A percentile compares a stretch with the other conserved stretches of the same genome.
These are phyloP conservation scores for Parietaria judaica DNA, from an alignment of 306 rosid genomes.

Conservation along the genomic window DNA sequence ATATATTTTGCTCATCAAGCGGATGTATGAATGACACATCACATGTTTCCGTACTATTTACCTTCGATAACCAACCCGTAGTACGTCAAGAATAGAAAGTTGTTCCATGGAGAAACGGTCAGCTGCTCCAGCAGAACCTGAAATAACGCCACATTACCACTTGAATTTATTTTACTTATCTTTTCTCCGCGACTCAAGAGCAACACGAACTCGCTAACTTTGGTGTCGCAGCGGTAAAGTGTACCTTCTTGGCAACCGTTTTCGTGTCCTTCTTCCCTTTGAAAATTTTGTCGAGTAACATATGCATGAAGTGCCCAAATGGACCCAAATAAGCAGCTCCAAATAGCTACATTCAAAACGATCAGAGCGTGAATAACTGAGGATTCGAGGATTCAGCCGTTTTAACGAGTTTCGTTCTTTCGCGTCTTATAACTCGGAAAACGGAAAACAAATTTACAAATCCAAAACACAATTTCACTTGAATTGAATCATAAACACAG, in stretches of 20 bases:
- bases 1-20: constrained; percentile 13
- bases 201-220: background rate
- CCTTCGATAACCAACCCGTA: constrained; percentile 76
- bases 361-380: background rate
- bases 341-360: constrained; percentile 47
- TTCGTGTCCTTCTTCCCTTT: constrained; percentile 82
- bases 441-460: too few species aligned
- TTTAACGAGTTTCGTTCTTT: too few species aligned
- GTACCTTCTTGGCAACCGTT: constrained; percentile 86
- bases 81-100: constrained; percentile 75
- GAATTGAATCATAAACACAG: too few species aligned
- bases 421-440: too few species aligned
- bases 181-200: background rate
- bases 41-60: constrained; percentile 29
- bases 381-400: background rate
- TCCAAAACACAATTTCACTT: too few species aligned
- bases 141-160: background rate
- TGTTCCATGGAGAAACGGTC: constrained; percentile 86
- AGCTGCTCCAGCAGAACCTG: constrained; percentile 89
- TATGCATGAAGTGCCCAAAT: constrained; percentile 71
- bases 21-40: constrained; percentile 5
- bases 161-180: background rate
- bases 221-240: background rate
- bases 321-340: constrained; percentile 97
- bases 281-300: constrained; percentile 67